These are phyloP conservation scores for Irpex sp. DNA, from an alignment of 1,284 basidiomycete genomes.

Conservation along the genomic window DNA sequence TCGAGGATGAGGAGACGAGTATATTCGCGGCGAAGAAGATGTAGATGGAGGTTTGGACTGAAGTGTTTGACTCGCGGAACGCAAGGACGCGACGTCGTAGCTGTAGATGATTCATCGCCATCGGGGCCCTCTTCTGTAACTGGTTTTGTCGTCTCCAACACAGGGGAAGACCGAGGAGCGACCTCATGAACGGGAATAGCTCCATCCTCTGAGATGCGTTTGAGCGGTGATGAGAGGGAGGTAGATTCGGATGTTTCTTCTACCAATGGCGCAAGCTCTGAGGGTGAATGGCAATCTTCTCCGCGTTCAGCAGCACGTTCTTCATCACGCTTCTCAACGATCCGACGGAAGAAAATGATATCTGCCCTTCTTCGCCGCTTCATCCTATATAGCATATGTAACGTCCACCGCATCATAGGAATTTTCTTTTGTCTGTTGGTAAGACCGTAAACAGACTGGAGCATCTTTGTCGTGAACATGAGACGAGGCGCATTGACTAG, in stretches of 20 bases:
- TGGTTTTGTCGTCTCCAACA: not conserved
- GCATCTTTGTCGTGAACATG: constrained; percentile 46
- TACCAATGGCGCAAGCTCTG: not conserved
- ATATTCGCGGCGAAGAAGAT: constrained; percentile 50
- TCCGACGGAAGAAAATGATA: not conserved
- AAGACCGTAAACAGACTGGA: constrained; percentile 52
- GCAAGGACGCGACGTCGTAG: not conserved
- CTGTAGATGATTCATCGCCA: not conserved
- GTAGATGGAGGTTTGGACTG: constrained; percentile 51
- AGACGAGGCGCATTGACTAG: constrained; percentile 35
- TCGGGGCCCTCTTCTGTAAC: not conserved
- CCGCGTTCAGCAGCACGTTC: not conserved
- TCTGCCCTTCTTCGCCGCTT: not conserved
- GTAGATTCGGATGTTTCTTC: not conserved
- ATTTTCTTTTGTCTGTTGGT: constrained; percentile 56
- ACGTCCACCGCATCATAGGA: constrained; percentile 55
- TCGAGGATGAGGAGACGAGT: constrained; percentile 42
- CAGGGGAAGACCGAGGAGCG: not conserved
- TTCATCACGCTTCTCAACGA: not conserved
- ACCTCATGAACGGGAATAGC: not conserved
- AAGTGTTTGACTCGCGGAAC: constrained; percentile 38
- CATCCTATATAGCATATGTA: constrained; percentile 6
- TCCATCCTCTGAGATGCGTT: not conserved
- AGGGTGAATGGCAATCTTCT: not conserved
- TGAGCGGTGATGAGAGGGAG: not conserved